Evolutionary conservation across 306 rosid species (phyloP), one percentile per base, ranked within the genome.

Genomic region (Quillaja saponaria): DNA sequence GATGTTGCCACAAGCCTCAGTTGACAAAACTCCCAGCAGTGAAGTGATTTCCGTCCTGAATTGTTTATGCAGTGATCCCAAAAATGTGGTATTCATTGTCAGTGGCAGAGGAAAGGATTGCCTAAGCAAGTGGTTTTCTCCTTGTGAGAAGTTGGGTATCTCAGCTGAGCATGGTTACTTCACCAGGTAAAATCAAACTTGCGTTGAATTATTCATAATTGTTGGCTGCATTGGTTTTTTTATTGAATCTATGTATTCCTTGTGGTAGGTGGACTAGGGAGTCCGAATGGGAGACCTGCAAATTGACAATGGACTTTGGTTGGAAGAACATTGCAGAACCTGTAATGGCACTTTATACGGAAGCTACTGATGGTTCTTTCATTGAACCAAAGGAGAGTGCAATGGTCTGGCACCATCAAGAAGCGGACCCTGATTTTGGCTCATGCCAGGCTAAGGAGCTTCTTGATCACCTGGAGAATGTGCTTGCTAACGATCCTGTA

Each of bases 131-230:
- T 87, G 91, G 95, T 87, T 87, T 52, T 80, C 88, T 7, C 78
- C 81, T 0, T 82, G 88, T 72, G 77, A 71, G 55, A 84, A 78
- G 54, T 49, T 87, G 28, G 95, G 95, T 13, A 80, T 87, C 46
- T 82, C 95, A 5, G 86, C 91, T 6, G 95, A 87, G 48, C 95
- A 87, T 46, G 95, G 95, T 41, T 87, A 66, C 81, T 87, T 84
- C 41, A 87, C 86, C 2, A 82, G 95, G 95, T 87, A 72, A 70
- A n/a, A 42, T 34, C 60, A 2, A 40, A 49, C 10, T 53, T 44
- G 12, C 15, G 15, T 15, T 8, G 19, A 17, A 28, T 37, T 8
- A 11, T 62, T n/a, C 11, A 13, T 14, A 4, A 4, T n/a, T 52
- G 38, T 41, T 41, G 45, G 12, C 13, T 21, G 11, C 7, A 15